Percentiles rank a stretch among this genome's conserved stretches.
These are phyloP conservation scores for Paramecium octaurelia DNA, from an alignment of 73 alveolate species.

Conservation along the genomic window DNA sequence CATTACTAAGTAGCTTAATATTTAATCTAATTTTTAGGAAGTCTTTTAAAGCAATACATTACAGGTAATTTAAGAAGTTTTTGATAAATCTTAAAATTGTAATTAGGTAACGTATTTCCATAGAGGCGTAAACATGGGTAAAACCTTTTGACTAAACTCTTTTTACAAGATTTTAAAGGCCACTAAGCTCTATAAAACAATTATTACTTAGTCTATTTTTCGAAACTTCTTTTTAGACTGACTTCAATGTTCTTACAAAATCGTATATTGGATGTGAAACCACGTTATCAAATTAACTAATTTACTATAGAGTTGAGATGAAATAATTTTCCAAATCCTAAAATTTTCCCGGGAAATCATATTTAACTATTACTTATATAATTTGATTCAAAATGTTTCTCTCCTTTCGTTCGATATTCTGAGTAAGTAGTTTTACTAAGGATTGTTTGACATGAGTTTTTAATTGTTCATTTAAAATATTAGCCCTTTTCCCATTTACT, in stretches of 20 bases:
- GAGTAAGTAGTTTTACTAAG: background rate
- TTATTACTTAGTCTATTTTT: background rate
- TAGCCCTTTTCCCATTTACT: background rate
- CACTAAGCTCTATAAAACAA: background rate
- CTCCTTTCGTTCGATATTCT: background rate
- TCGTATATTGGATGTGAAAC: background rate
- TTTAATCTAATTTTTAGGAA: constrained; percentile 5
- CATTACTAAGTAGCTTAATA: background rate
- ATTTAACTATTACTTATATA: background rate
- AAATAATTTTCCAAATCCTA: background rate
- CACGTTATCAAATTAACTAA: background rate
- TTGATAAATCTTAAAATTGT: background rate
- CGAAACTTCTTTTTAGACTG: background rate
- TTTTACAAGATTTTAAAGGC: background rate
- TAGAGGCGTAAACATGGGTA: background rate
- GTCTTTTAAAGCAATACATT: background rate
- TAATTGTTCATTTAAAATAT: background rate
- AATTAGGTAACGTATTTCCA: background rate
- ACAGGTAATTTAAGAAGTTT: background rate
- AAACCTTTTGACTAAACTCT: background rate
- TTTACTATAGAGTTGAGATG: background rate
- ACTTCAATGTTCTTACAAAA: background rate
- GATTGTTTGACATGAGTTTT: background rate
- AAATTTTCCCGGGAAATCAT: constrained; percentile 40
- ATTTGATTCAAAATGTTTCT: background rate